Evolutionary conservation across 768 basidiomycete genomes (phyloP), one percentile per base, ranked within the genome.

Genomic region (Mycena metata): DNA sequence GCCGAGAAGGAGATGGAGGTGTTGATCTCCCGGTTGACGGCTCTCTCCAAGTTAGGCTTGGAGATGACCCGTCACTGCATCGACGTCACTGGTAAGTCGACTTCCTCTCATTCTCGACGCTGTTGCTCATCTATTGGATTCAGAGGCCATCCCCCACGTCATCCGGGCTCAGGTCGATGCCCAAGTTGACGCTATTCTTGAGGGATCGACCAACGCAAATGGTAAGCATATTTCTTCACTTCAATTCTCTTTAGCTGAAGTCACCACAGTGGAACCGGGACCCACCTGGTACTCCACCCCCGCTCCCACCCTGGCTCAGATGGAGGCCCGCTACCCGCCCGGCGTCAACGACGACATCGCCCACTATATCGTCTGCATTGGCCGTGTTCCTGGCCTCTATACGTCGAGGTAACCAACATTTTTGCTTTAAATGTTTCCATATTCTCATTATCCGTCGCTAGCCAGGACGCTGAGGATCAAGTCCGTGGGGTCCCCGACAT

Each of bases 291-390:
- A 26, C 12, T 16, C 12, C 3, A 19, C 17, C 19, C 13, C 30
- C 24, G 33, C 45, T 0, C 35, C 30, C 3, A 64, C 54, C 8
- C 63, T 54, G 5, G 54, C 10, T 15, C 12, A 41, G 21, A 5
- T 64, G 33, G 63, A 64, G 0, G 47, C 45, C 1, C 15, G 2
- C 0, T 57, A 39, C 39, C 63, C 63, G 1, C 35, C 63, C 10
- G 63, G 63, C 6, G 16, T 10, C 7, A 55, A 46, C 2, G 55
- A 64, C 46, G 30, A 36, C 21, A 30, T 43, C 11, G 1, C 12
- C 2, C 56, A 55, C 54, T 24, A 64, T 16, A 54, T 64, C 12
- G 63, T 64, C n/a, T n/a, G n/a, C n/a, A n/a, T n/a, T n/a, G n/a
- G n/a, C n/a, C n/a, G n/a, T n/a, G n/a, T n/a, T n/a, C 45, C 55